Evolutionary conservation across 1,284 basidiomycete genomes (phyloP), one percentile per base, ranked within the genome.

Genomic region (Cerrena zonata): DNA sequence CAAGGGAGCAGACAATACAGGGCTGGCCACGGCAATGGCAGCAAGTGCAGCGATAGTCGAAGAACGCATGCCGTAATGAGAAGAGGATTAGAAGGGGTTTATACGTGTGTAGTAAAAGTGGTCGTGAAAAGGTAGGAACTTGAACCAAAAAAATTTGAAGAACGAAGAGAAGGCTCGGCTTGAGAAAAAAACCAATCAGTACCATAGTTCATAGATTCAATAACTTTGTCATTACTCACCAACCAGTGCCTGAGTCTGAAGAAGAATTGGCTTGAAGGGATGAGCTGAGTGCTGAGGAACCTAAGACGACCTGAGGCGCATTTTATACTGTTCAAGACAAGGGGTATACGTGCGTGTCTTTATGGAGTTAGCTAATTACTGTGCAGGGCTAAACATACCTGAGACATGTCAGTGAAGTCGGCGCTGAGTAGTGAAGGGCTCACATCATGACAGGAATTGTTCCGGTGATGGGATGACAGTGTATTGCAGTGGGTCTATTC

Each of bases 111-210:
- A 34, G 30, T 34, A 34, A 10, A 5, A 39, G 37, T 15, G 21
- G 37, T 42, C 41, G 41, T 42, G 41, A 40, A 42, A 23, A 22
- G n/a, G 41, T 42, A 42, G 21, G 24, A 42, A 19, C 19, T 42
- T 10, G 21, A 23, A 19, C 23, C 19, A 5, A 22, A 22, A 22
- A 15, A 34, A 34, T 7, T 7, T 7, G 7, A 15, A 7, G 30
- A 34, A 34, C 15, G 7, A 15, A 34, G 15, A 15, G 15, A 34
- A 34, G 30, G 30, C 30, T 34, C 30, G 30, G 30, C 30, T 34
- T 34, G 30, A 34, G 30, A 34, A 7, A 7, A 34, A 15, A 34
- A 34, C 15, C n/a, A n/a, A n/a, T n/a, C n/a, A n/a, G 37, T 36
- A 21, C 37, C 37, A 39, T 39, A 39, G 37, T 39, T 15, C n/a